A percentile compares a stretch with the other conserved stretches of the same genome.
Conservation (phyloP, 495 filamentous ascomycete species). For the Cercophora samala region DNA sequence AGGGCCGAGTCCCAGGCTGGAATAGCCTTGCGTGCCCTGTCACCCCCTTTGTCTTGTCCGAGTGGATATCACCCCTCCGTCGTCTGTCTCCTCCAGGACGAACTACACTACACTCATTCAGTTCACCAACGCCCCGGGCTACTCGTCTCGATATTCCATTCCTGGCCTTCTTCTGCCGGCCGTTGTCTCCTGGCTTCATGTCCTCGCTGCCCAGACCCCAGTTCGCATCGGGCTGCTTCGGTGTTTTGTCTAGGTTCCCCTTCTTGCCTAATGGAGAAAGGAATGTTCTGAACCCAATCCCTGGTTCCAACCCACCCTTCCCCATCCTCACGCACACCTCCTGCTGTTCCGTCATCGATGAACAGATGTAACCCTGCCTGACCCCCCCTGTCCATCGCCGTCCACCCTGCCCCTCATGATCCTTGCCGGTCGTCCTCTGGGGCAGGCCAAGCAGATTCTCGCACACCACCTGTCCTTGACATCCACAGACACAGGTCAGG, state of each 20-base stretch:
- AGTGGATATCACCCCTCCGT: slow-evolving; percentile 16
- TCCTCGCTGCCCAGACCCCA: slow-evolving; percentile 1
- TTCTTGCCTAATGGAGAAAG: slow-evolving; percentile 21
- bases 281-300: slow-evolving; percentile 18
- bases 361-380: slow-evolving; percentile 44
- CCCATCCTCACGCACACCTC: slow-evolving; percentile 4
- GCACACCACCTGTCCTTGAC: slow-evolving; percentile 44
- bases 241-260: slow-evolving; percentile 29
- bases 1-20: slow-evolving; percentile 22
- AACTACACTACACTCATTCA: neutral
- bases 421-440: slow-evolving; percentile 40
- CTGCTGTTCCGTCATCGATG: slow-evolving; percentile 39
- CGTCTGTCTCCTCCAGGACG: slow-evolving; percentile 11
- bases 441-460: slow-evolving; percentile 45
- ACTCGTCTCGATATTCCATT: slow-evolving; percentile 8
- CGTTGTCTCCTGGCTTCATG: neutral
- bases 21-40: slow-evolving; percentile 18
- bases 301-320: slow-evolving; percentile 25
- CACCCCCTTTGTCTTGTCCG: slow-evolving; percentile 21
- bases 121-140: neutral
- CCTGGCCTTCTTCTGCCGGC: slow-evolving; percentile 5
- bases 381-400: slow-evolving; percentile 32
- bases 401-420: slow-evolving; percentile 28
- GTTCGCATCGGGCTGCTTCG: slow-evolving; percentile 13
- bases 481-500: slow-evolving; percentile 46